Base-by-base conservation (phyloP, 106 monocot species). In the Gastrodia elata region DNA sequence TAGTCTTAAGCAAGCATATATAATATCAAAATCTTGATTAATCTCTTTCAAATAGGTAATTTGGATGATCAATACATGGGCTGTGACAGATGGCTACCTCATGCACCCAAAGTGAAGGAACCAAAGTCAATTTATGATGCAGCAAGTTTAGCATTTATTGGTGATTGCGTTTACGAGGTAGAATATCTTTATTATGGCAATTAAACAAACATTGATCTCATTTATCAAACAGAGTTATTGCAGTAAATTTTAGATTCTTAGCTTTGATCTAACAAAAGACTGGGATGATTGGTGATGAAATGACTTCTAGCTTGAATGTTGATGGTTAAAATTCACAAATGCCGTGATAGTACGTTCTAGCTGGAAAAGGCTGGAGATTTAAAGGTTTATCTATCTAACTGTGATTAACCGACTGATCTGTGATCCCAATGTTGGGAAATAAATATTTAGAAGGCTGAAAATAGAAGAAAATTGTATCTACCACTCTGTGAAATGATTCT, bases 121-220 rank as follows among this genome's bases (percentile, higher is more conserved):
- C 93, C 93, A 55, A 84, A 87, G 13, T 93, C 98, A 2, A 83
- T 88, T 16, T 93, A 88, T 74, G 93, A 88, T 78, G 98, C 98
- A 0, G 88, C 88, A 42, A 88, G 91, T 57, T 78, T 98, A 34
- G 98, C 93, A 9, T 98, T 93, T 74, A 75, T 98, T 67, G 98
- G 98, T 33, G 98, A 98, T 75, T 87, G 93, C 84, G 89, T 98
- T 70, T 98, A 93, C 73, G 98, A 98, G 93, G 98, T 98, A 80
- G 40, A 40, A 20, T 22, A 69, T 69, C 69, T 11, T 69, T 9
- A 10, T 40, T 3, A 40, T 24, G 20, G 24, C 11, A 38, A 36
- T 36, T 35, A 38, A 67, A 67, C 1, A 36, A n/a, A 20, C 67
- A 38, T 2, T 67, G 38, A 38, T 38, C 20, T 67, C 67, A 37